Percentiles rank a stretch among this genome's conserved stretches.
phyloP scores from a whole-genome alignment of 108 stramenopile species.

The Mediolabrus comicus region DNA sequence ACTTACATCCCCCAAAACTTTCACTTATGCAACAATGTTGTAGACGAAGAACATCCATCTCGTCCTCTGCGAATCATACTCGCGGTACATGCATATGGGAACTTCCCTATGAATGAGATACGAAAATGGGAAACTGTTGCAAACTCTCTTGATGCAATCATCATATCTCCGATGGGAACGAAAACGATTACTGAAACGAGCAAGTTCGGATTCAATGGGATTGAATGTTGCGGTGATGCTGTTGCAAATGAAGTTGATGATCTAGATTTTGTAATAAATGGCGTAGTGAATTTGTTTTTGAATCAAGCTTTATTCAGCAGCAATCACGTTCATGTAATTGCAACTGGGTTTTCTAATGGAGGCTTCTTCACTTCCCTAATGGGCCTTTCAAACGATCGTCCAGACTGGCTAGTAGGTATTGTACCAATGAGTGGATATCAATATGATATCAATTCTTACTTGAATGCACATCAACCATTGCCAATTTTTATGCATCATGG shows the following conservation, averaged over 20 bases:
- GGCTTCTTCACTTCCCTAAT: conserved; percentile 38
- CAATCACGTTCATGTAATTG: conserved; percentile 20
- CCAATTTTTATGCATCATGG: conserved; percentile 41
- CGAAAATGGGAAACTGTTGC: conserved; percentile 22
- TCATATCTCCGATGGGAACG: conserved; percentile 28
- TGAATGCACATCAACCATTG: conserved; percentile 11
- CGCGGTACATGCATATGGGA: conserved; percentile 29
- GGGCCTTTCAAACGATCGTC: conserved; percentile 15
- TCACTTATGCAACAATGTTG: not conserved
- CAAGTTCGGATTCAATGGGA: conserved; percentile 37
- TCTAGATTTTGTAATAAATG: conserved; percentile 21
- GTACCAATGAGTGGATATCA: conserved; percentile 45
- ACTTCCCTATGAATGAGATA: conserved; percentile 22
- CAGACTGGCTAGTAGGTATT: conserved; percentile 33
- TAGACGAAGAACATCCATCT: not conserved
- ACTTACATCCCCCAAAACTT: conserved; percentile 23
- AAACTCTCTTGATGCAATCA: conserved; percentile 1
- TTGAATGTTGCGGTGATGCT: conserved; percentile 36
- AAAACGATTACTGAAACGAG: not conserved
- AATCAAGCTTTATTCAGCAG: not conserved
- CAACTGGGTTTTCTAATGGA: conserved; percentile 44
- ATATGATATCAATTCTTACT: conserved; percentile 20
- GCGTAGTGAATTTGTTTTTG: conserved; percentile 17
- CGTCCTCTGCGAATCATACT: conserved; percentile 17
- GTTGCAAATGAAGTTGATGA: conserved; percentile 26